phyloP scores from a whole-genome alignment of 345 rosid species.

The Brassica carinata region DNA sequence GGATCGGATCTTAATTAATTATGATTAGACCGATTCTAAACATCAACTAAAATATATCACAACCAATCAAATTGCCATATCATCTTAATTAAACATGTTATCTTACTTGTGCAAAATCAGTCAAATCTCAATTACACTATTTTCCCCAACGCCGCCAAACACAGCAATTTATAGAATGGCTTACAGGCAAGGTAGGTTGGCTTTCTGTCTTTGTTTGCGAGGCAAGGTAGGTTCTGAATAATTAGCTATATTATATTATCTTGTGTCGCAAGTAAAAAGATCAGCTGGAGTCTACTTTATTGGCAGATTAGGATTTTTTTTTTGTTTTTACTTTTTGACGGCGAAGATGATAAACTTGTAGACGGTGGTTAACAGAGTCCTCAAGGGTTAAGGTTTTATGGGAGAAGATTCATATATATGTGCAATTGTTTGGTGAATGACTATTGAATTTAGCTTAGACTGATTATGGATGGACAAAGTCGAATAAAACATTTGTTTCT shows the following conservation, averaged over 20 bases:
- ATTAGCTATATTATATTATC: neutral
- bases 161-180: too few species aligned
- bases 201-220: slow-evolving; percentile 16
- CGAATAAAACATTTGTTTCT: too few species aligned
- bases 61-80: neutral
- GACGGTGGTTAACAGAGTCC: slow-evolving; percentile 35
- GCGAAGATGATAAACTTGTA: slow-evolving; percentile 25
- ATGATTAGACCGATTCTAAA: too few species aligned
- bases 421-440: too few species aligned
- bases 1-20: too few species aligned
- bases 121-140: too few species aligned
- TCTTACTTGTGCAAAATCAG: too few species aligned
- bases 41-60: neutral
- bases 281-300: slow-evolving; percentile 19
- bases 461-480: too few species aligned
- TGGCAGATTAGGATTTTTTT: slow-evolving; percentile 28
- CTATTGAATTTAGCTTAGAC: too few species aligned
- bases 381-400: slow-evolving; percentile 40
- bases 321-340: slow-evolving; percentile 11
- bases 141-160: too few species aligned
- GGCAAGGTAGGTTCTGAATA: slow-evolving; percentile 27
- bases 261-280: slow-evolving; percentile 20
- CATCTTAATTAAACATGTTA: too few species aligned
- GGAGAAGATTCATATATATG: slow-evolving; percentile 5
- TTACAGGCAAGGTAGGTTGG: neutral